Conservation (phyloP, 345 rosid genomes). For the Populus alba region DNA sequence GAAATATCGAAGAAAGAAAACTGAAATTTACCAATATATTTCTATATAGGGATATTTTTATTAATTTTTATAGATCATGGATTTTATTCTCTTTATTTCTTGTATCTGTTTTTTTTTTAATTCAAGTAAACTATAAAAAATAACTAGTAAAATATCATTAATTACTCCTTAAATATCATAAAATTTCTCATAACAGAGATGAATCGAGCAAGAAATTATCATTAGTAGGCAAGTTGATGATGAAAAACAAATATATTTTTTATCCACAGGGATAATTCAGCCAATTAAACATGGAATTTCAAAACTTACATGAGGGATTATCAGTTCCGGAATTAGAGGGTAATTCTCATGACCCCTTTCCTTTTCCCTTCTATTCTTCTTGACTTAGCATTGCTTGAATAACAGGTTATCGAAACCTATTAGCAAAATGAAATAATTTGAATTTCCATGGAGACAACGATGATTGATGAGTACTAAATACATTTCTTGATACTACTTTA, state of each 20-base stretch:
- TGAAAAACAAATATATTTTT: not conserved
- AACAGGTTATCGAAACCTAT: not conserved
- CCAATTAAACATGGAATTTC: not conserved
- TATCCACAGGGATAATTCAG: not conserved
- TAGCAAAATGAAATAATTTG: not conserved
- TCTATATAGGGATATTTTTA: too few species aligned
- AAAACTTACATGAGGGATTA: not conserved
- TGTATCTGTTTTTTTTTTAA: too few species aligned
- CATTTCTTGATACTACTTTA: not conserved
- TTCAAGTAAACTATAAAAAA: too few species aligned
- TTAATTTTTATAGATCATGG: too few species aligned
- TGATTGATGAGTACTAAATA: not conserved
- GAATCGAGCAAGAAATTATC: not conserved
- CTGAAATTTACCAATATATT: too few species aligned
- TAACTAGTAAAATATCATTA: too few species aligned
- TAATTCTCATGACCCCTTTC: too few species aligned
- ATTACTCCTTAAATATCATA: too few species aligned
- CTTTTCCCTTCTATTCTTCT: not conserved
- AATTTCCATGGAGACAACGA: not conserved
- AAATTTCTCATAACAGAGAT: too few species aligned
- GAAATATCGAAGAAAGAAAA: not conserved
- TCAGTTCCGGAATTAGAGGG: not conserved
- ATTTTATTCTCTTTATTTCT: too few species aligned
- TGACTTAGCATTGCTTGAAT: not conserved
- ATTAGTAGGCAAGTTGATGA: not conserved